Percentiles rank a stretch among this genome's conserved stretches.
These are phyloP conservation scores for Quercus cerris DNA, from an alignment of 306 rosid species.

Conservation along the genomic window DNA sequence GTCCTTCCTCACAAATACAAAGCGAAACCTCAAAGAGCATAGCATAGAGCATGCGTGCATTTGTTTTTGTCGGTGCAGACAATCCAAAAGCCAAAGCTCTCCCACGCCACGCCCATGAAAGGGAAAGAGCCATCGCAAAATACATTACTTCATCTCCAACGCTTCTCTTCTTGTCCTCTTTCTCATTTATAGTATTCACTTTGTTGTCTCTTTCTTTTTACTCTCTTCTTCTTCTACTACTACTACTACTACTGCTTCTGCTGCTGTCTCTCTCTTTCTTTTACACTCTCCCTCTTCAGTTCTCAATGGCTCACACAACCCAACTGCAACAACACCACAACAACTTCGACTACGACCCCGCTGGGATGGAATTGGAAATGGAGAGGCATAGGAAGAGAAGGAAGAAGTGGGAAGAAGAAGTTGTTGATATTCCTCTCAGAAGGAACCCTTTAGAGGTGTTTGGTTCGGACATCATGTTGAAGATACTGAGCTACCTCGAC, in stretches of 20 bases:
- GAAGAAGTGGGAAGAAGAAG: neutral
- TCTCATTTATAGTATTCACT: too few relatives aligned
- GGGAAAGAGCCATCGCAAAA: neutral
- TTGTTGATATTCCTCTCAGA: too few relatives aligned
- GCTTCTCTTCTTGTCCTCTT: too few relatives aligned
- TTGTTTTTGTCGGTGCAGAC: neutral
- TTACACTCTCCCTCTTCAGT: neutral
- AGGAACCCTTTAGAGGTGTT: constrained; percentile 36
- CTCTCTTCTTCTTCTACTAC: neutral
- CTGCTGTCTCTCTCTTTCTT: neutral
- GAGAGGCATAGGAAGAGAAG: neutral
- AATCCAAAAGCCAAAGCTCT: neutral
- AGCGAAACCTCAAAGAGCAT: too few relatives aligned
- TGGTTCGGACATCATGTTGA: constrained; percentile 24
- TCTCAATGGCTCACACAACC: too few relatives aligned
- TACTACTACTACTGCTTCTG: neutral
- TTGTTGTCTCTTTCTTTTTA: too few relatives aligned
- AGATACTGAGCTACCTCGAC: constrained; percentile 31
- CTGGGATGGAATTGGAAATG: too few relatives aligned
- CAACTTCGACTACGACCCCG: too few relatives aligned
- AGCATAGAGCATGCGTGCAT: neutral
- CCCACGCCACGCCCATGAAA: neutral
- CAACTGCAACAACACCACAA: too few relatives aligned
- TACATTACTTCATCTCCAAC: too few relatives aligned
- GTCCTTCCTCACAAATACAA: neutral